Base-by-base conservation (phyloP, 441 rosid genomes). In the Dalechampia spathulata region DNA sequence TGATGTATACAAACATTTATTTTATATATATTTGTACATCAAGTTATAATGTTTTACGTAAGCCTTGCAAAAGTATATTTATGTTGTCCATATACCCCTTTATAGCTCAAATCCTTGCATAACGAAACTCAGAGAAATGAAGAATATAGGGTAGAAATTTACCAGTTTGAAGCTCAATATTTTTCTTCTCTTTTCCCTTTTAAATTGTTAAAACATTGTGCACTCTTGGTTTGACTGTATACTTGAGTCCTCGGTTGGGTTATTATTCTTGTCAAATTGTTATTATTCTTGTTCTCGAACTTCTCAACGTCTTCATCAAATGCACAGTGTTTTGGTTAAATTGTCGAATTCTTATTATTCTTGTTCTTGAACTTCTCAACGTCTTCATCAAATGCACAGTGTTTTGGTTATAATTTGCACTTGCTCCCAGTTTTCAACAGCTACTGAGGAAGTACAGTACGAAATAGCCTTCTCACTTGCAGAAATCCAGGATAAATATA, bases 401-500 rank as follows among this genome's bases (percentile, higher is more conserved):
- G 34, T 22, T 57, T 51, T 43, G 42, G 51, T 64, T 48, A 68
- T 60, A 22, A 49, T 37, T 17, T 51, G 20, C 26, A 26, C 46
- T 55, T 58, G 20, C 63, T 45, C 26, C 43, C 60, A 78, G 86
- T 20, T 67, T 55, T 57, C 78, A 41, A 53, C 63, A 39, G 66
- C 75, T 50, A 50, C 59, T 50, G 73, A 65, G 41, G 80, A 81
- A 67, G 66, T 51, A 64, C 46, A 65, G 56, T 23, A 67, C 46
- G 76, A 70, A 23, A 57, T 83, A 22, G 59, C 58, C 40, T 70
- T 92, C 70, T 83, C 85, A 63, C 73, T 55, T 30, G 79, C 86
- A 37, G 92, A 78, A 67, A 55, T 80, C 68, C 77, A 68, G 73
- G 85, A 80, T 47, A 79, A 60, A 55, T 89, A 88, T 68, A 89